phyloP scores from a whole-genome alignment of 179 eudicot genomes.

The Drosera spatulata region DNA sequence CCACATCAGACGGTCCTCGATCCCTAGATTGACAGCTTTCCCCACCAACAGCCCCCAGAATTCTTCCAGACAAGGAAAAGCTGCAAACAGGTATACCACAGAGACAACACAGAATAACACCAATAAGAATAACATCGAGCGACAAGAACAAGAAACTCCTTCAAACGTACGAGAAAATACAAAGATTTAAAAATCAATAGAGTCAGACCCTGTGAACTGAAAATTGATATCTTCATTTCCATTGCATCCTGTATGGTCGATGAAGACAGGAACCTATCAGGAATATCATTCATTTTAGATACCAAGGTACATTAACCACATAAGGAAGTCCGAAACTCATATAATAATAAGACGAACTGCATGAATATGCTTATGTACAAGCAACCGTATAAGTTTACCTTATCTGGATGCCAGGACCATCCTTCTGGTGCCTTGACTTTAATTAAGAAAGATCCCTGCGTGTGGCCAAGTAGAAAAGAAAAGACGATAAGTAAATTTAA shows the following conservation, averaged over 20 bases:
- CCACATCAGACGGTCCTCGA: slow-evolving; percentile 89
- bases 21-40: no score
- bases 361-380: background rate
- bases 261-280: slow-evolving; percentile 67
- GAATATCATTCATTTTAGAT: slow-evolving; percentile 13
- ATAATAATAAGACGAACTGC: background rate
- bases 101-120: background rate
- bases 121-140: background rate
- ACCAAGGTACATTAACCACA: background rate
- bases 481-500: background rate
- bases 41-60: slow-evolving; percentile 82
- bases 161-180: background rate
- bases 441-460: slow-evolving; percentile 86
- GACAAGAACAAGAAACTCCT: background rate
- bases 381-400: slow-evolving; percentile 19
- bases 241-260: slow-evolving; percentile 87
- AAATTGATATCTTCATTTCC: slow-evolving; percentile 93
- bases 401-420: slow-evolving; percentile 94
- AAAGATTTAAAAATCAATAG: slow-evolving; percentile 2
- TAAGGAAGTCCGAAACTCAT: background rate
- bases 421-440: slow-evolving; percentile 93
- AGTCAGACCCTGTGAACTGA: slow-evolving; percentile 80
- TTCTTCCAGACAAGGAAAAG: slow-evolving; percentile 78
- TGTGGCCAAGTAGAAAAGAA: slow-evolving; percentile 3
- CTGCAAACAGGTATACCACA: slow-evolving; percentile 21